Evolutionary conservation across 2,329 filamentous ascomycete species (phyloP).

Genomic region (Curvularia sp.): DNA sequence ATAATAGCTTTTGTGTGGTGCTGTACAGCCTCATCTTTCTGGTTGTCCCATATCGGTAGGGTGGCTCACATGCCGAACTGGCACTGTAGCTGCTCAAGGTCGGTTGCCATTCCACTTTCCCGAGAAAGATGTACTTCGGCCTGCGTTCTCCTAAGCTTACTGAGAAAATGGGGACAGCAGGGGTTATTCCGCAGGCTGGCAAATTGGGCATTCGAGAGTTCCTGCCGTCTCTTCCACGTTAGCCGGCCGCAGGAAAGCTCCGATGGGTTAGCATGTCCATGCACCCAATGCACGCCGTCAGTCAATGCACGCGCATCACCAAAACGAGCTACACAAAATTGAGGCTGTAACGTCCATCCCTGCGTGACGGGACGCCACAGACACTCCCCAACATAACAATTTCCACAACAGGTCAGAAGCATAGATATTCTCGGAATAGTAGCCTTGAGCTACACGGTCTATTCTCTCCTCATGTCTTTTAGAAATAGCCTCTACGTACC

Average conservation of each 20-base stretch:
- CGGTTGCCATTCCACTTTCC: background rate
- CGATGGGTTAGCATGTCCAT: background rate
- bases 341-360: too few species aligned
- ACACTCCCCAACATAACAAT: too few species aligned
- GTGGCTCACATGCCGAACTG: too few species aligned
- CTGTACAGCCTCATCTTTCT: too few species aligned
- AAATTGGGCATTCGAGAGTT: background rate
- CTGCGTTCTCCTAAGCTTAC: background rate
- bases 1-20: too few species aligned
- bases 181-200: background rate
- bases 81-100: background rate
- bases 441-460: background rate
- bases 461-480: background rate
- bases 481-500: background rate
- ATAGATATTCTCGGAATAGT: constrained; percentile 11
- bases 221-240: background rate
- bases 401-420: too few species aligned
- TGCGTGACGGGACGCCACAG: too few species aligned
- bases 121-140: too few species aligned
- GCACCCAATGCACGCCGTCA: constrained; percentile 3
- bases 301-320: constrained; percentile 4
- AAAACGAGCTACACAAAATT: constrained; percentile 1
- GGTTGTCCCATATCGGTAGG: too few species aligned
- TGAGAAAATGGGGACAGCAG: background rate
- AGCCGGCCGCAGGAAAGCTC: background rate